Percentiles rank a stretch among this genome's conserved stretches.
Evolutionary conservation across 441 rosid species (phyloP).

Genomic region (Gossypium aridum): DNA sequence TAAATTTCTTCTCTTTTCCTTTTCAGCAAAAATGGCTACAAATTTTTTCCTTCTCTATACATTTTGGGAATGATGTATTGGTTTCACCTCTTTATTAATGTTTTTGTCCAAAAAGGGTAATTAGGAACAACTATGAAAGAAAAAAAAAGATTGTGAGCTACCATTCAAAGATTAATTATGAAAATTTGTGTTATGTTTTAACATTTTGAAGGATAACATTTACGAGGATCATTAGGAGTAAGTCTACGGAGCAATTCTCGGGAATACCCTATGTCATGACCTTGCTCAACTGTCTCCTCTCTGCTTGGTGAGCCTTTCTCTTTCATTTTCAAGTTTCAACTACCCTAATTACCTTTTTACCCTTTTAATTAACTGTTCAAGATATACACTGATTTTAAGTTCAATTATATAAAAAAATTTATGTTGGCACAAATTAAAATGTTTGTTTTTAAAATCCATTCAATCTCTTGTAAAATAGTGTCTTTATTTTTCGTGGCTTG

Average conservation of each 20-base stretch:
- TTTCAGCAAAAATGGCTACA: not conserved
- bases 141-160: not conserved
- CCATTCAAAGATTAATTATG: not conserved
- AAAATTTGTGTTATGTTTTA: not conserved
- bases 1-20: not conserved
- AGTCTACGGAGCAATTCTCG: slow-evolving; percentile 78
- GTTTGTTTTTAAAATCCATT: not conserved
- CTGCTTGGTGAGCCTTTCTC: slow-evolving; percentile 62
- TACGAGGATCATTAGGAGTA: slow-evolving; percentile 58
- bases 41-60: not conserved
- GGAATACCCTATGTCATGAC: slow-evolving; percentile 94
- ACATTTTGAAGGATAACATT: slow-evolving; percentile 65
- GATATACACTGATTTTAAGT: too few relatives aligned
- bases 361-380: not conserved
- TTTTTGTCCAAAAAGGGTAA: slow-evolving; percentile 8
- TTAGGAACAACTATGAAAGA: not conserved
- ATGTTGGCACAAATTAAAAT: too few relatives aligned
- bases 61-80: not conserved
- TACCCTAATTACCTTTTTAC: not conserved
- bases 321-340: not conserved
- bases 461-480: not conserved
- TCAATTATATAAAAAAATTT: too few relatives aligned
- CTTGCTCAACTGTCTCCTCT: slow-evolving; percentile 86
- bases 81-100: not conserved
- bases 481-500: not conserved